Conservation (phyloP, 108 stramenopile species). For the Cyclotella kingstonii region DNA sequence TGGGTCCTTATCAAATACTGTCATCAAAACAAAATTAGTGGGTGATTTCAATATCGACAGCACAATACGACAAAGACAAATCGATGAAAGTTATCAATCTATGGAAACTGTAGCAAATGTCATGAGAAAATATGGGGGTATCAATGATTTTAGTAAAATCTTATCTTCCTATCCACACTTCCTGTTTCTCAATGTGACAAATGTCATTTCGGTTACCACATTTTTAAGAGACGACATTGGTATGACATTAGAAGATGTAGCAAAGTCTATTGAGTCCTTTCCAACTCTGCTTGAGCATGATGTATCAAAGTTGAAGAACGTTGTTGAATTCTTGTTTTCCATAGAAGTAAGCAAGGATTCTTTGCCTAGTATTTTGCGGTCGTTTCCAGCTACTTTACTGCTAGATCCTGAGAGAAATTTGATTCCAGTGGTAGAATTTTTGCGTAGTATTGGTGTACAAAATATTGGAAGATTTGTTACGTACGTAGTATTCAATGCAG, state of each 20-base stretch:
- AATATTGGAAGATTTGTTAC: constrained; percentile 74
- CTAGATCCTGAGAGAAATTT: constrained; percentile 58
- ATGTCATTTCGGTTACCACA: constrained; percentile 42
- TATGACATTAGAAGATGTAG: constrained; percentile 61
- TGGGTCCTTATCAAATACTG: constrained; percentile 1
- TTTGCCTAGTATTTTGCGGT: constrained; percentile 57
- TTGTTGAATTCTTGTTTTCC: constrained; percentile 42
- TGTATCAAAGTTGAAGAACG: constrained; percentile 46
- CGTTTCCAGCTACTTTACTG: constrained; percentile 66
- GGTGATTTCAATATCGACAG: constrained; percentile 19
- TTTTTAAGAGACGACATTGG: constrained; percentile 65
- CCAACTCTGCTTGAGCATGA: constrained; percentile 58
- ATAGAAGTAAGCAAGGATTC: constrained; percentile 57
- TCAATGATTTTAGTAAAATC: constrained; percentile 62
- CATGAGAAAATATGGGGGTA: constrained; percentile 57
- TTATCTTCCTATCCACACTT: constrained; percentile 65
- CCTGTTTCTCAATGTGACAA: constrained; percentile 58
- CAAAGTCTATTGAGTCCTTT: constrained; percentile 57
- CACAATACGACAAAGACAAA: constrained; percentile 24
- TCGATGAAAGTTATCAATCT: constrained; percentile 51
- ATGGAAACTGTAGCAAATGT: constrained; percentile 58
- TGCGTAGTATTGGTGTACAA: constrained; percentile 56
- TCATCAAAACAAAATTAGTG: constrained; percentile 13
- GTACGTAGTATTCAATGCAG: constrained; percentile 5
- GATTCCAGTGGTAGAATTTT: constrained; percentile 62